Evolutionary conservation across 352 stramenopile genomes (phyloP).

Genomic region (Poterioochromonas sp.): DNA sequence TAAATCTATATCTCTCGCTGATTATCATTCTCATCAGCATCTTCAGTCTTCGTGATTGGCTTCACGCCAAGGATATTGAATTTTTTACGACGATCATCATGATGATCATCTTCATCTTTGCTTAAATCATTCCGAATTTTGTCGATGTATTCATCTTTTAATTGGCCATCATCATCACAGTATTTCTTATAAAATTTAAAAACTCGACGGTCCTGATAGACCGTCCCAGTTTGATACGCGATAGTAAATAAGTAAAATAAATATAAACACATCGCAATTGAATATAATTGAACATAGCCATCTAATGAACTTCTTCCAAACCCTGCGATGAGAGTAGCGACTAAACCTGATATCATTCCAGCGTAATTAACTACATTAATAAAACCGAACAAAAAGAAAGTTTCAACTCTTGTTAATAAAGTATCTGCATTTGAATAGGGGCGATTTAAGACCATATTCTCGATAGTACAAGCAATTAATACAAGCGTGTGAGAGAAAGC

Average conservation of each 20-base stretch:
- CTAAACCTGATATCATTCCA: neutral
- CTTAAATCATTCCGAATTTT: too few species aligned
- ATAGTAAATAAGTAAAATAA: neutral
- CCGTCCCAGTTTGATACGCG: neutral
- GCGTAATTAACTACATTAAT: neutral
- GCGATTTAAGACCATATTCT: neutral
- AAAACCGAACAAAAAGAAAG: neutral
- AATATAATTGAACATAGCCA: neutral
- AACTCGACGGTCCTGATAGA: neutral
- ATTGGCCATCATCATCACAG: neutral
- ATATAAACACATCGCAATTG: neutral
- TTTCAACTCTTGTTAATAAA: neutral
- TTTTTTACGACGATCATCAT: too few species aligned
- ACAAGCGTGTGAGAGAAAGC: neutral
- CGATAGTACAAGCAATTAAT: neutral
- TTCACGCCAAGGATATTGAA: too few species aligned
- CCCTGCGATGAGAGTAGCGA: neutral
- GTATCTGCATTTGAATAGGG: neutral
- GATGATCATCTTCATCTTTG: too few species aligned
- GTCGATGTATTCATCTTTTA: slow-evolving; percentile 1
- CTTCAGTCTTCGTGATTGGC: too few species aligned
- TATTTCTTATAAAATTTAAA: neutral
- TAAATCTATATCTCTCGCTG: too few species aligned
- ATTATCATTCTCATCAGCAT: too few species aligned
- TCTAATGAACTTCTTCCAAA: neutral